A percentile compares a stretch with the other conserved stretches of the same genome.
Evolutionary conservation across 495 filamentous ascomycete genomes (phyloP).

Genomic region (Geopyxis carbonaria): DNA sequence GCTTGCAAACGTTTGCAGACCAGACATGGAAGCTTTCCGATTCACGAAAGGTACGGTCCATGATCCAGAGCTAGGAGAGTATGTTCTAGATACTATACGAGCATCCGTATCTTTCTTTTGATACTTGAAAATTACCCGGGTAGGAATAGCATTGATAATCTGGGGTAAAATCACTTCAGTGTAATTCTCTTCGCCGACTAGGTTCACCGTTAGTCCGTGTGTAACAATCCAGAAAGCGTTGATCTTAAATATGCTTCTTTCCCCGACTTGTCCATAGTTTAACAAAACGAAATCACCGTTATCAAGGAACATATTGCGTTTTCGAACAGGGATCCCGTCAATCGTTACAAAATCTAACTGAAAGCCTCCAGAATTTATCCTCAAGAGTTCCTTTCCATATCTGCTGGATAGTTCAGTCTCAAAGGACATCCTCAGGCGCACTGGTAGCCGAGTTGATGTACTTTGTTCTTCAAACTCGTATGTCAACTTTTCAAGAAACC

Average conservation of each 20-base stretch:
- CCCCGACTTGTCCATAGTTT: not conserved
- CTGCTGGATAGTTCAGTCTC: not conserved
- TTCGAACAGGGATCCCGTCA: not conserved
- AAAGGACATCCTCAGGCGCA: constrained; percentile 1
- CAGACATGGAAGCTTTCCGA: constrained; percentile 1
- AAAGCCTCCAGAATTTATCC: constrained; percentile 1
- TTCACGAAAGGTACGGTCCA: constrained; percentile 1
- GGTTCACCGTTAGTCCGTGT: not conserved
- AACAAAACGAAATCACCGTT: constrained; percentile 1
- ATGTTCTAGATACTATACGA: not conserved
- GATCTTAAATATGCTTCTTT: not conserved
- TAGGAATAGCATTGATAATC: constrained; percentile 8
- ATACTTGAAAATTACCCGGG: constrained; percentile 13
- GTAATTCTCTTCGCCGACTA: constrained; percentile 5
- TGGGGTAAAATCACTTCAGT: constrained; percentile 16
- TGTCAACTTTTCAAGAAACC: constrained; percentile 1
- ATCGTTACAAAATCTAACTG: constrained; percentile 3
- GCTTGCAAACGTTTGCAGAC: constrained; percentile 1
- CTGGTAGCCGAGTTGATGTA: not conserved
- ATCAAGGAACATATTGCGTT: constrained; percentile 2
- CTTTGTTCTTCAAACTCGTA: constrained; percentile 4
- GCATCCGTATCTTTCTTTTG: constrained; percentile 1
- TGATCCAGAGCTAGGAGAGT: not conserved
- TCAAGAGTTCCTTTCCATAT: constrained; percentile 1
- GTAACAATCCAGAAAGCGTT: not conserved